Percentiles rank a stretch among this genome's conserved stretches.
These are phyloP conservation scores for Collariella sp. DNA, from an alignment of 495 filamentous ascomycete species.

Conservation along the genomic window DNA sequence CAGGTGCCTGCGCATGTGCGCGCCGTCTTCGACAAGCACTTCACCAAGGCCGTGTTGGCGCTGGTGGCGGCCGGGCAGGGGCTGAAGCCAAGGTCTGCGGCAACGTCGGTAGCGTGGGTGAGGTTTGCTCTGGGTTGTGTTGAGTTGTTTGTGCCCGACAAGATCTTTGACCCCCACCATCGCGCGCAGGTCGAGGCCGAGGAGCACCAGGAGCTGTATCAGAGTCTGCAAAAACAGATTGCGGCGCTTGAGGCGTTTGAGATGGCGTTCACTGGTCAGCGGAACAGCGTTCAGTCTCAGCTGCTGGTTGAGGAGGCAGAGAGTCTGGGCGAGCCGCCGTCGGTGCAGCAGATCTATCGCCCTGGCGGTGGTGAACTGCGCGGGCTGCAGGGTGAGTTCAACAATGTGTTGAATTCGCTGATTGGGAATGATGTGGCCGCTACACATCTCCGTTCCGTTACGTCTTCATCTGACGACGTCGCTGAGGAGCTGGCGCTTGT, in stretches of 20 bases:
- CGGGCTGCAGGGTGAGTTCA: constrained; percentile 74
- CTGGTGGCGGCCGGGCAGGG: constrained; percentile 25
- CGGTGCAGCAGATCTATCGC: constrained; percentile 53
- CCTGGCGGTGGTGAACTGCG: constrained; percentile 57
- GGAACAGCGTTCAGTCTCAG: constrained; percentile 51
- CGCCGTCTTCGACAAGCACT: constrained; percentile 30
- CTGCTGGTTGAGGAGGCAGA: constrained; percentile 51
- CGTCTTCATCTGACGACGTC: constrained; percentile 19
- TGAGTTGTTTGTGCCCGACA: constrained; percentile 75
- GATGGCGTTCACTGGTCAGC: constrained; percentile 55
- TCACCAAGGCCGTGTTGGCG: constrained; percentile 33
- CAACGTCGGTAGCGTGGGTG: constrained; percentile 51
- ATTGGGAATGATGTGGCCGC: constrained; percentile 47
- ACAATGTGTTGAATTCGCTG: constrained; percentile 60
- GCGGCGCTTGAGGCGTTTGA: constrained; percentile 58
- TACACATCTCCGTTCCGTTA: constrained; percentile 25
- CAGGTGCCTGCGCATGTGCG: constrained; percentile 17
- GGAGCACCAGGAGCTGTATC: constrained; percentile 49
- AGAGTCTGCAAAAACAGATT: constrained; percentile 48
- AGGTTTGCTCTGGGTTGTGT: constrained; percentile 57
- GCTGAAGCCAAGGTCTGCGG: constrained; percentile 20
- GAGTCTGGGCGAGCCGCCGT: constrained; percentile 53
- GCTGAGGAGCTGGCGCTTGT: constrained; percentile 48
- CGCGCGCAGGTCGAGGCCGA: constrained; percentile 62
- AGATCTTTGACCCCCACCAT: constrained; percentile 77